phyloP scores from a whole-genome alignment of 768 basidiomycete genomes.

The Paxillus ammoniavirescens region DNA sequence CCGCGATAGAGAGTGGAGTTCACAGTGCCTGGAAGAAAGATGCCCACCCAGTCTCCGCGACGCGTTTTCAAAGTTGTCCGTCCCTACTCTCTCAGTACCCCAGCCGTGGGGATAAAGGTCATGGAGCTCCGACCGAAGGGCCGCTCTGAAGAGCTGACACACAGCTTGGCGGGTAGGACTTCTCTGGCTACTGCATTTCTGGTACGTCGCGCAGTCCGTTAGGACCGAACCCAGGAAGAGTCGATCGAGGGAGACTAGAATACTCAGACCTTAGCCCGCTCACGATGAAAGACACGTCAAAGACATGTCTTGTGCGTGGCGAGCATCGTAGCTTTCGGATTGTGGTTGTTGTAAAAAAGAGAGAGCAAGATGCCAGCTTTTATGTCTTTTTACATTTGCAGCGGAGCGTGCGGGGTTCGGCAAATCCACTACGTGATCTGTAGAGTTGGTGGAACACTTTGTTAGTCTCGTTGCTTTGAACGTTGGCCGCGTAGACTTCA shows the following conservation, averaged over 20 bases:
- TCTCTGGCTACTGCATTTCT: slow-evolving; percentile 25
- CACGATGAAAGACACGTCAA: slow-evolving; percentile 38
- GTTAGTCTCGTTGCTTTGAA: no score
- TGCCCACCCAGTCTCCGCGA: no score
- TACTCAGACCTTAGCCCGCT: slow-evolving; percentile 76
- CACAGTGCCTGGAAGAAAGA: neutral
- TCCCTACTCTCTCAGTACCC: neutral
- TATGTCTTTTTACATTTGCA: no score
- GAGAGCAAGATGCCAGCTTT: neutral
- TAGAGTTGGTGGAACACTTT: neutral
- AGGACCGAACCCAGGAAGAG: slow-evolving; percentile 55
- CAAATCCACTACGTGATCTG: slow-evolving; percentile 15
- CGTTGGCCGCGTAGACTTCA: neutral
- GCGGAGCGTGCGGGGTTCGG: no score
- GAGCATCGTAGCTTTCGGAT: slow-evolving; percentile 66
- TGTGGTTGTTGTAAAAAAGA: slow-evolving; percentile 10
- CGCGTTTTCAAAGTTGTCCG: neutral
- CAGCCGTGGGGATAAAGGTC: neutral
- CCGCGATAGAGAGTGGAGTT: neutral
- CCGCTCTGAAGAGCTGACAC: no score
- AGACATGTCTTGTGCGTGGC: slow-evolving; percentile 42
- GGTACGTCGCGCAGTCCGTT: slow-evolving; percentile 44
- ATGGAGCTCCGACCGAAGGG: no score
- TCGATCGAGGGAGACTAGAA: slow-evolving; percentile 17
- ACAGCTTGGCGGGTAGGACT: no score